A percentile compares a stretch with the other conserved stretches of the same genome.
Evolutionary conservation across 345 rosid genomes (phyloP).

Genomic region (Murraya paniculata): DNA sequence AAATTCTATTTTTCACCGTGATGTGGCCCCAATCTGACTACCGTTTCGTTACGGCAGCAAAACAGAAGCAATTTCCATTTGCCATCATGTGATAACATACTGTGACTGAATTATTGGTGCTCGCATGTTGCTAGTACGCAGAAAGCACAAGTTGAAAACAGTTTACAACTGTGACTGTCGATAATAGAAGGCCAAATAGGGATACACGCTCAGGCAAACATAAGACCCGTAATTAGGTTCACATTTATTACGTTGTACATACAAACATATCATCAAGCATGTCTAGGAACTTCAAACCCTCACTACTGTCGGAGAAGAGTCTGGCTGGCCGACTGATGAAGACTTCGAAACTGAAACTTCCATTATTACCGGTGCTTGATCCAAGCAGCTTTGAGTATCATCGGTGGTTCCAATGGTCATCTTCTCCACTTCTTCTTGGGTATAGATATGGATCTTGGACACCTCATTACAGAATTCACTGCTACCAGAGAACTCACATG

Average conservation of each 20-base stretch:
- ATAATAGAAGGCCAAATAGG: neutral
- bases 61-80: neutral
- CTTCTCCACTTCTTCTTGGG: slow-evolving; percentile 88
- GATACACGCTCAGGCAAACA: neutral
- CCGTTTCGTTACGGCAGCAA: neutral
- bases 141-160: neutral
- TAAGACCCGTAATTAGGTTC: neutral
- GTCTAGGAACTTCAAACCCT: slow-evolving; percentile 30
- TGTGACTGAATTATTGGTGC: neutral
- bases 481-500: slow-evolving; percentile 6
- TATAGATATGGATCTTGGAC: slow-evolving; percentile 78
- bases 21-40: neutral
- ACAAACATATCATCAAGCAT: neutral
- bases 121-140: neutral
- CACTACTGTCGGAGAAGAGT: slow-evolving; percentile 58
- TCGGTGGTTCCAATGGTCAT: slow-evolving; percentile 56
- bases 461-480: slow-evolving; percentile 87
- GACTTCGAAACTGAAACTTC: slow-evolving; percentile 90
- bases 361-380: slow-evolving; percentile 59
- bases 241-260: neutral
- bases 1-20: neutral
- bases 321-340: slow-evolving; percentile 84
- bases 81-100: neutral
- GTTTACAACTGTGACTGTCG: neutral
- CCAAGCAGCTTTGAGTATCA: slow-evolving; percentile 89